Evolutionary conservation across 2,329 filamentous ascomycete genomes (phyloP).

Genomic region (Cytospora paraplurivora): DNA sequence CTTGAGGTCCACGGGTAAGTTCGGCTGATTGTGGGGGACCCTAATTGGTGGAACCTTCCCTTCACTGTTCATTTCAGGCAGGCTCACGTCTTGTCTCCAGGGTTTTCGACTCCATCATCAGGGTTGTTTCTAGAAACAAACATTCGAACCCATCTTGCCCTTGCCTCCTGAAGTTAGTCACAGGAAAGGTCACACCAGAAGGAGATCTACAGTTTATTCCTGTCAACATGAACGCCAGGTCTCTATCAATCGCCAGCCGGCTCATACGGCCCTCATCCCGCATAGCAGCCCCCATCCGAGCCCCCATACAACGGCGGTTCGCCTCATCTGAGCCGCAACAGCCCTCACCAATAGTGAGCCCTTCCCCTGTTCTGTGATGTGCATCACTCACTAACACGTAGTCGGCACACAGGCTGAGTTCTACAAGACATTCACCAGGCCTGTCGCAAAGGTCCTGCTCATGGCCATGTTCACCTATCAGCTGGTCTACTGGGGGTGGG

Average conservation of each 20-base stretch:
- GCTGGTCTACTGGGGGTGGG: slow-evolving; percentile 73
- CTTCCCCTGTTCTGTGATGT: background rate
- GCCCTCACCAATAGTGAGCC: slow-evolving; percentile 25
- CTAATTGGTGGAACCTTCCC: slow-evolving; percentile 8
- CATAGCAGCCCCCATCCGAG: background rate
- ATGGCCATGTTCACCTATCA: slow-evolving; percentile 80
- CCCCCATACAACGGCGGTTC: slow-evolving; percentile 24
- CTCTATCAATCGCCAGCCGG: slow-evolving; percentile 21
- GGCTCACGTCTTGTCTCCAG: background rate
- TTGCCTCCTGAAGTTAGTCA: background rate
- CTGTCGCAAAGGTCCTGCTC: slow-evolving; percentile 72
- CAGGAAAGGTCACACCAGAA: background rate
- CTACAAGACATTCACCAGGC: slow-evolving; percentile 74
- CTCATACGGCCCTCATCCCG: slow-evolving; percentile 16
- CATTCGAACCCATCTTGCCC: too few relatives aligned
- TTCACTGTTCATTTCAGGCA: background rate
- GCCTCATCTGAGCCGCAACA: slow-evolving; percentile 31
- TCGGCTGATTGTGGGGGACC: slow-evolving; percentile 21
- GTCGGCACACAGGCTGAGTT: slow-evolving; percentile 56
- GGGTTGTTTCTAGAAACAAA: background rate
- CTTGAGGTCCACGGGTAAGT: background rate
- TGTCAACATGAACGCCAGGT: slow-evolving; percentile 21
- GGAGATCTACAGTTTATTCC: background rate
- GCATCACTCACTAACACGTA: slow-evolving; percentile 17
- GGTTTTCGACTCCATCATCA: slow-evolving; percentile 2